Base-by-base conservation (phyloP, 805 yeast species). In the Cyberlindnera mycetangii region DNA sequence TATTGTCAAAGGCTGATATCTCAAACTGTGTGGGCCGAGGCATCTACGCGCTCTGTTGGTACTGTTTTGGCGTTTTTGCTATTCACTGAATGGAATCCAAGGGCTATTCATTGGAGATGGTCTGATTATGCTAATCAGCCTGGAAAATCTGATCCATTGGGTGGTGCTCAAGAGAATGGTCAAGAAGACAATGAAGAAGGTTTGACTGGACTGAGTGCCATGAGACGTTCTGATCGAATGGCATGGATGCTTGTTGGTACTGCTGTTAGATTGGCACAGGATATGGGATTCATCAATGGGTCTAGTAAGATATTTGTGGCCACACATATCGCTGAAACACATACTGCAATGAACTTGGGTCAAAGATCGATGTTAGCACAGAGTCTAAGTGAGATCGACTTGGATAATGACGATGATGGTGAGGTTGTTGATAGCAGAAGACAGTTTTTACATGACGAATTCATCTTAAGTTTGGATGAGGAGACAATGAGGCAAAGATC, bases 1-100 rank as follows among this genome's bases (percentile, higher is more conserved):
- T 81, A 85, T 58, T 88, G 90, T 47, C 96, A 88, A 66, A 63
- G 82, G 49, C 69, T 88, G 47, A 83, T 89, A 33, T 85, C 95
- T 3, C 87, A 84, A 62, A 83, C 95, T 0, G 89, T 88, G 5
- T 89, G 96, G 97, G 96, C 95, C 1, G 96, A 88, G 59, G 93
- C 95, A 0, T 82, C 87, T 47, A 85, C 93, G 7, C 69, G 96
- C 50, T 83, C 93, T 0, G 77, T 89, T 3, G 97, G 96, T 1
- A 88, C 97, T 0, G 82, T 89, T 6, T 73, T 85, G 48, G 90
- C 97, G 1, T 87, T 90, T 58, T 65, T 90, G 39, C 68, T 90
- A 15, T 83, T 88, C 54, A 86, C 96, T 0, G 97, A 92, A 62
- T 90, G 98, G 98, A 89, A 89, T 55, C 97, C 97, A 4, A 70